These are phyloP conservation scores for Aspergillus spinulosporus DNA, from an alignment of 2,329 filamentous ascomycete genomes.

Conservation along the genomic window DNA sequence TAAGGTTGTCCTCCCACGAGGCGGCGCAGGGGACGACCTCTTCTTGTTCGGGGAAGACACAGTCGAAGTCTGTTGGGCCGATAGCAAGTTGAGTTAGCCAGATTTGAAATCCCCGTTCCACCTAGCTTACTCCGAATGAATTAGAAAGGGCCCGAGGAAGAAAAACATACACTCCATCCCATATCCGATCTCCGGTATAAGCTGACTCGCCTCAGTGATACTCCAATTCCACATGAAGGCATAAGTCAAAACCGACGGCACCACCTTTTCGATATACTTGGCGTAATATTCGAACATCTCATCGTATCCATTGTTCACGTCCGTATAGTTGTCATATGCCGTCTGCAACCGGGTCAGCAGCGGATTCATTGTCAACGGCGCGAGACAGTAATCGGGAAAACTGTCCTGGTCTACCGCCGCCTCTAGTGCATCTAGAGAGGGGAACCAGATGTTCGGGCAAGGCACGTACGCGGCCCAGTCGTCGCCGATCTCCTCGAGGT, in stretches of 20 bases:
- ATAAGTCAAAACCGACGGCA: not conserved
- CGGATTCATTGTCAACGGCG: not conserved
- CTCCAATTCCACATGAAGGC: constrained; percentile 1
- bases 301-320: constrained; percentile 15
- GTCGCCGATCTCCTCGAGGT: not conserved
- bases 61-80: constrained; percentile 1
- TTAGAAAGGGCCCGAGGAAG: too few species aligned
- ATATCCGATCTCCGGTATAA: not conserved
- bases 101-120: too few species aligned
- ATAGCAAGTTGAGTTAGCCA: not conserved
- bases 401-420: not conserved
- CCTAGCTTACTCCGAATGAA: too few species aligned
- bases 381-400: not conserved
- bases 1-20: not conserved
- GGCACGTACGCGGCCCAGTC: not conserved
- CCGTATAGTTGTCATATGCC: constrained; percentile 12
- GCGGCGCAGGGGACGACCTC: not conserved
- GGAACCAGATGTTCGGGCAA: not conserved
- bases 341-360: constrained; percentile 4
- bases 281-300: not conserved
- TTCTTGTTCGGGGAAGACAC: not conserved
- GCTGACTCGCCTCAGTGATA: not conserved
- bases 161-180: not conserved
- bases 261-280: not conserved
- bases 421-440: not conserved